phyloP scores from a whole-genome alignment of 345 rosid species.

The Lenwebbia sp. region DNA sequence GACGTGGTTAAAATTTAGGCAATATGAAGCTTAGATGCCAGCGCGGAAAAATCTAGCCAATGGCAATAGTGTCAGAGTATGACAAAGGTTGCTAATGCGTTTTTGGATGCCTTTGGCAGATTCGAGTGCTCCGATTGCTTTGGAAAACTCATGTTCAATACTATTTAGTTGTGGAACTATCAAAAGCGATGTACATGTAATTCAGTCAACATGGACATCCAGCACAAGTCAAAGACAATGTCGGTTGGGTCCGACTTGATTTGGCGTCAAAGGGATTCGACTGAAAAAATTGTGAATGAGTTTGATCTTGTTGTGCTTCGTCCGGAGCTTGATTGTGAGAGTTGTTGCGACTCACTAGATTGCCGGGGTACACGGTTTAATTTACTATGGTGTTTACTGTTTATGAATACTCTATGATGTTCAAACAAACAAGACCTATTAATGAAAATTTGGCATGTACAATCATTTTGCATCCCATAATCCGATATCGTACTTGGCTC shows the following conservation, averaged over 20 bases:
- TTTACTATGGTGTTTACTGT: not conserved
- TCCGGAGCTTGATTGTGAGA: not conserved
- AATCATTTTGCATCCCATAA: no score
- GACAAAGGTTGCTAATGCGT: not conserved
- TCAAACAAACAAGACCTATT: no score
- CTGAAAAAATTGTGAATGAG: not conserved
- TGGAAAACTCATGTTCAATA: not conserved
- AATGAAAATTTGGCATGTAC: no score
- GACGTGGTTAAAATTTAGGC: not conserved
- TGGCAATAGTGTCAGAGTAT: accelerated
- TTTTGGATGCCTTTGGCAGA: not conserved
- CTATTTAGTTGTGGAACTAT: not conserved
- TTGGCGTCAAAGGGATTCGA: accelerated
- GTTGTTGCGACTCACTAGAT: not conserved
- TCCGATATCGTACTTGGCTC: no score
- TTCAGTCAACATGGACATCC: not conserved
- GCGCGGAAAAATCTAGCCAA: not conserved
- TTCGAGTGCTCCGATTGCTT: not conserved
- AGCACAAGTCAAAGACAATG: not conserved
- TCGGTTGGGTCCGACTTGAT: accelerated
- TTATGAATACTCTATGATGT: not conserved
- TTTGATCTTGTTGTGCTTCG: not conserved
- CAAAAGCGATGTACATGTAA: not conserved
- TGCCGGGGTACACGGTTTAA: not conserved
- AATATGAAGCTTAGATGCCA: not conserved